Conservation (phyloP, 495 filamentous ascomycete species). For the Penicillium bovifimosum region DNA sequence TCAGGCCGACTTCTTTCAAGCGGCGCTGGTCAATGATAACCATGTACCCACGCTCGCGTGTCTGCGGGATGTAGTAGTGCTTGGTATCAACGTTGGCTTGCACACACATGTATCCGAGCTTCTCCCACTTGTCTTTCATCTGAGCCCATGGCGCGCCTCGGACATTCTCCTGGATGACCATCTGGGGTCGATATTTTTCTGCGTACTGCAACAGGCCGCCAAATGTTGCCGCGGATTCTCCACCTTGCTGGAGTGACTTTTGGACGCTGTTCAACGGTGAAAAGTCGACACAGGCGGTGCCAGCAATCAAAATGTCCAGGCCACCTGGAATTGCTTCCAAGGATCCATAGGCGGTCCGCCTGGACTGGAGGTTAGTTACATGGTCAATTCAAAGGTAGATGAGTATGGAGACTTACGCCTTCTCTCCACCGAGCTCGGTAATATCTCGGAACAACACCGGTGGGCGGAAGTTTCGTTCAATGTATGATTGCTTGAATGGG, state of each 20-base stretch:
- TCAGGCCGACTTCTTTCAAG: constrained; percentile 18
- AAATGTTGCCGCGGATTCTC: constrained; percentile 70
- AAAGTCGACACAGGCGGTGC: constrained; percentile 76
- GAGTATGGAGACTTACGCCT: constrained; percentile 50
- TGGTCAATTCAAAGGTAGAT: not conserved
- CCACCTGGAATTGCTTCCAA: constrained; percentile 50
- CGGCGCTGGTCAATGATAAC: constrained; percentile 49
- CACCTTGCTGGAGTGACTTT: constrained; percentile 43
- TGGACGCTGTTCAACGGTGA: constrained; percentile 35
- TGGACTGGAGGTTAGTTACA: constrained; percentile 28
- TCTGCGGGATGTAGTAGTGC: constrained; percentile 75
- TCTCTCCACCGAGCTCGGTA: constrained; percentile 47
- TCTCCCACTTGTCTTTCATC: constrained; percentile 45
- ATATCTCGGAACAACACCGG: constrained; percentile 66
- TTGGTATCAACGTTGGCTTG: constrained; percentile 59
- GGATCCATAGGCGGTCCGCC: constrained; percentile 68
- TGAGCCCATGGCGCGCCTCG: constrained; percentile 54
- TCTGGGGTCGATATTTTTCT: constrained; percentile 47
- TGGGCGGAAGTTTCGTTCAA: constrained; percentile 65
- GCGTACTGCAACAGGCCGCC: constrained; percentile 56
- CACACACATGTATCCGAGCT: constrained; percentile 50
- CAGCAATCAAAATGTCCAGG: constrained; percentile 66
- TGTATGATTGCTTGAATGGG: constrained; percentile 73
- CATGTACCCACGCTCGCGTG: constrained; percentile 67
- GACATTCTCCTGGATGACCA: constrained; percentile 77